phyloP scores from a whole-genome alignment of 257 asterid species.

The Nicotiana noctiflora region DNA sequence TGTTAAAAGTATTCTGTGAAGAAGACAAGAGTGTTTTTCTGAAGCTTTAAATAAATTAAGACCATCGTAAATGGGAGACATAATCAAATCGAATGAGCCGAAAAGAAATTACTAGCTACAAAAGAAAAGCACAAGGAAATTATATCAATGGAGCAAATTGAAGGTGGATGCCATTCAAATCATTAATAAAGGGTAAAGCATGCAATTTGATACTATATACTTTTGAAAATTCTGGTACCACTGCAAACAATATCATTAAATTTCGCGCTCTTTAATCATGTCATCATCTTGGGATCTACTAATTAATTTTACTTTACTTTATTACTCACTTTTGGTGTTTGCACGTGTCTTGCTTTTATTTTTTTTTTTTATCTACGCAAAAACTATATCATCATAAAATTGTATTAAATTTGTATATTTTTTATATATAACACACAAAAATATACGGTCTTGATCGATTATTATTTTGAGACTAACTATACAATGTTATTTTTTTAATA shows the following conservation, averaged over 20 bases:
- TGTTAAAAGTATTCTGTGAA: background rate
- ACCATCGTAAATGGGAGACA: background rate
- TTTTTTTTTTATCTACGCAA: no score
- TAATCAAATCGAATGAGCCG: background rate
- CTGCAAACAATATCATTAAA: background rate
- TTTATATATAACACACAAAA: no score
- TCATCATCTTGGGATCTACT: background rate
- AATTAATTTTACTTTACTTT: background rate
- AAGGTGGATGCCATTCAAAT: conserved; percentile 8
- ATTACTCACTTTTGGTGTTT: background rate
- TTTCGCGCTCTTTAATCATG: background rate
- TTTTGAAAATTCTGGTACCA: background rate
- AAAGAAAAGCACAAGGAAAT: background rate
- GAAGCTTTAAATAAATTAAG: background rate
- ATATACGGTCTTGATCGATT: no score
- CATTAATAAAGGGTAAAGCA: background rate
- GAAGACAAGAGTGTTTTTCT: background rate
- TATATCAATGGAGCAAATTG: background rate
- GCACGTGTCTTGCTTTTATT: background rate
- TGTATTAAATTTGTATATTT: no score
- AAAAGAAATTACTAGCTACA: background rate
- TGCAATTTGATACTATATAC: background rate
- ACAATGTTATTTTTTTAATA: no score
- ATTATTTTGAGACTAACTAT: no score
- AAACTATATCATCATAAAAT: no score